These are phyloP conservation scores for Metschnikowia peoriensis DNA, from an alignment of 805 yeast genomes.

Conservation along the genomic window DNA sequence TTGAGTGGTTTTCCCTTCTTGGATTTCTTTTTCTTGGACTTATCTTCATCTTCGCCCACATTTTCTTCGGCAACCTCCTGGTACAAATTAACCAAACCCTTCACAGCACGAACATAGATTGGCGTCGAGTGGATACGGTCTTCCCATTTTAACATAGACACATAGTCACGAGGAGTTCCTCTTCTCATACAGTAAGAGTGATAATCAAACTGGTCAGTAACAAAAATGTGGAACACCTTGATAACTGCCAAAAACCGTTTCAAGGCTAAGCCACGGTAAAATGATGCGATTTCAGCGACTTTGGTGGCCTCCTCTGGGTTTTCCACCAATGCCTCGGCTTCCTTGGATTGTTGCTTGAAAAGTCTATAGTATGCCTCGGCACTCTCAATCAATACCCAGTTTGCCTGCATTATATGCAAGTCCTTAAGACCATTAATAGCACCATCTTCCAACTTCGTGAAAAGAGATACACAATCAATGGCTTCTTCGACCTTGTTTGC, in stretches of 20 bases:
- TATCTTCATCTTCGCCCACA: conserved; percentile 18
- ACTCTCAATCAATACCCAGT: conserved; percentile 82
- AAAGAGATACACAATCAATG: conserved; percentile 66
- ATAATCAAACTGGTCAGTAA: conserved; percentile 88
- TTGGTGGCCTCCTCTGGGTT: conserved; percentile 31
- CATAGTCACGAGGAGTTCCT: conserved; percentile 84
- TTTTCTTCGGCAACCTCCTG: conserved; percentile 38
- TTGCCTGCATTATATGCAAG: conserved; percentile 84
- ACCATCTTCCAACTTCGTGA: conserved; percentile 78
- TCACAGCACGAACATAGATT: conserved; percentile 64
- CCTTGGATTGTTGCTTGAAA: conserved; percentile 32
- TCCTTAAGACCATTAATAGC: conserved; percentile 82
- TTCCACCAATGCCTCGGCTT: conserved; percentile 17
- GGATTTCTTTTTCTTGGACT: conserved; percentile 43
- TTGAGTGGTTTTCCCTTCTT: conserved; percentile 54
- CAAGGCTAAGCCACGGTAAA: conserved; percentile 66
- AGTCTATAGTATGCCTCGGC: conserved; percentile 78
- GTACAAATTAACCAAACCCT: conserved; percentile 60
- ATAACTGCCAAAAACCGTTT: conserved; percentile 72
- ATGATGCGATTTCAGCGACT: conserved; percentile 38
- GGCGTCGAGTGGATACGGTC: conserved; percentile 70
- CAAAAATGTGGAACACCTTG: conserved; percentile 66
- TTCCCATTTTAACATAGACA: conserved; percentile 79
- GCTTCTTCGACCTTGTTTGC: conserved; percentile 76
- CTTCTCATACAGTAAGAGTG: conserved; percentile 88